These are phyloP conservation scores for Alopecurus myosuroides DNA, from an alignment of 176 grass and related monocot species.

Conservation along the genomic window DNA sequence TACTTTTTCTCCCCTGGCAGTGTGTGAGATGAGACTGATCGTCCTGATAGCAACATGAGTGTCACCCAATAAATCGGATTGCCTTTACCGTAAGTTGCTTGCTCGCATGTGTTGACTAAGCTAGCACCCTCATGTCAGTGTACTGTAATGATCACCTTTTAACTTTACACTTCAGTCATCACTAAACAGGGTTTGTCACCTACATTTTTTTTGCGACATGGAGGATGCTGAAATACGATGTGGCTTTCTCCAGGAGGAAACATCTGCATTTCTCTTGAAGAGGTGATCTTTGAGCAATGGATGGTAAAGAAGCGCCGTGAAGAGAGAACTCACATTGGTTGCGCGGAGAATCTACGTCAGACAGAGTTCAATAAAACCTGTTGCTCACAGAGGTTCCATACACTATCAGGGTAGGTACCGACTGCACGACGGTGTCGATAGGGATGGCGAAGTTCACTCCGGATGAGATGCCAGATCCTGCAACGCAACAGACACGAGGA, in stretches of 20 bases:
- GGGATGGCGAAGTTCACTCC: slow-evolving; percentile 92
- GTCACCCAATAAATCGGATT: slow-evolving; percentile 5
- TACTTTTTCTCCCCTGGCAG: not conserved
- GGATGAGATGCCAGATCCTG: slow-evolving; percentile 85
- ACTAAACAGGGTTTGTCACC: not conserved
- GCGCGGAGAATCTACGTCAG: not conserved
- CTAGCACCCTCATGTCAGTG: not conserved
- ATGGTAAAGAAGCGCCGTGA: not conserved
- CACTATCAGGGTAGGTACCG: slow-evolving; percentile 63
- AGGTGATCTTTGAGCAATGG: not conserved
- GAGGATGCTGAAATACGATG: not conserved
- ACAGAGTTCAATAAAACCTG: slow-evolving; percentile 61
- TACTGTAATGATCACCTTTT: not conserved
- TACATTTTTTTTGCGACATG: not conserved
- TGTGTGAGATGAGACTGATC: not conserved
- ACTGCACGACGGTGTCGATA: slow-evolving; percentile 65
- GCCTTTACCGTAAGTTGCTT: slow-evolving; percentile 5
- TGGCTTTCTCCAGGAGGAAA: not conserved
- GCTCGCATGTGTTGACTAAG: not conserved
- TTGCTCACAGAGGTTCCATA: slow-evolving; percentile 69
- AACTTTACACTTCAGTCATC: not conserved
- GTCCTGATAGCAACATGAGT: not conserved
- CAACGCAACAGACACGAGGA: slow-evolving; percentile 12
- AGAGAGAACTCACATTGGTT: not conserved
- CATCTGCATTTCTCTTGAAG: not conserved